Conservation (phyloP, 345 rosid species). For the Excoecaria cochinchinensis region DNA sequence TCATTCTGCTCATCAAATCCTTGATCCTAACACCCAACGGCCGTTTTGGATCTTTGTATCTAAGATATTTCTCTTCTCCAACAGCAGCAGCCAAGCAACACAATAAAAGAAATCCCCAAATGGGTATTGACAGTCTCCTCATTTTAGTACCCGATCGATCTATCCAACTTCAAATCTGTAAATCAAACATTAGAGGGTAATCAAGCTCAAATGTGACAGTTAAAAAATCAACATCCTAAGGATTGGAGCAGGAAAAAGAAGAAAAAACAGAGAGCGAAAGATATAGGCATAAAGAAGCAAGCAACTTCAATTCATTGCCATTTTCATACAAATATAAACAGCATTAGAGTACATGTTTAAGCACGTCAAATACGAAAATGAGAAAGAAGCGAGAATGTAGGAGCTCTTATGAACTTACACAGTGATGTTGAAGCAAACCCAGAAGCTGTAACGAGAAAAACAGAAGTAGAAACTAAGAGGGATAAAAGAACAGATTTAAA, state of each 20-base stretch:
- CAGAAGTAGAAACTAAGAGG: no score
- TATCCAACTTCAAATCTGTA: slow-evolving; percentile 5
- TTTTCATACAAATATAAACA: no score
- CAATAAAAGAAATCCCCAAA: slow-evolving; percentile 21
- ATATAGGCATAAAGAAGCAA: background rate
- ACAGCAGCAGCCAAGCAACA: slow-evolving; percentile 15
- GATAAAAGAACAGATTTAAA: no score
- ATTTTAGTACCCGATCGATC: slow-evolving; percentile 18
- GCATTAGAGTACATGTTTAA: no score
- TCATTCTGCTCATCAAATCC: slow-evolving; percentile 50
- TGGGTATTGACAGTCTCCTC: slow-evolving; percentile 13
- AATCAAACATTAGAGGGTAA: background rate
- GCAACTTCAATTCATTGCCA: no score
- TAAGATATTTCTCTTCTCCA: slow-evolving; percentile 10
- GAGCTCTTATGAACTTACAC: no score
- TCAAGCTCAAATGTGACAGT: background rate
- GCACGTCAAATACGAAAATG: no score
- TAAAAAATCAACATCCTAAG: background rate
- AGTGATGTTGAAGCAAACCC: no score
- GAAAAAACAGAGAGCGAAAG: background rate
- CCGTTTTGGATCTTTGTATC: slow-evolving; percentile 29
- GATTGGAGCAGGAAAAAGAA: background rate
- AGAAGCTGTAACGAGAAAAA: no score
- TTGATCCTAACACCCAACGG: slow-evolving; percentile 34
- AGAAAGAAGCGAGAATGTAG: no score